Base-by-base conservation (phyloP, 2,329 filamentous ascomycete species). In the Ascochyta koolunga region DNA sequence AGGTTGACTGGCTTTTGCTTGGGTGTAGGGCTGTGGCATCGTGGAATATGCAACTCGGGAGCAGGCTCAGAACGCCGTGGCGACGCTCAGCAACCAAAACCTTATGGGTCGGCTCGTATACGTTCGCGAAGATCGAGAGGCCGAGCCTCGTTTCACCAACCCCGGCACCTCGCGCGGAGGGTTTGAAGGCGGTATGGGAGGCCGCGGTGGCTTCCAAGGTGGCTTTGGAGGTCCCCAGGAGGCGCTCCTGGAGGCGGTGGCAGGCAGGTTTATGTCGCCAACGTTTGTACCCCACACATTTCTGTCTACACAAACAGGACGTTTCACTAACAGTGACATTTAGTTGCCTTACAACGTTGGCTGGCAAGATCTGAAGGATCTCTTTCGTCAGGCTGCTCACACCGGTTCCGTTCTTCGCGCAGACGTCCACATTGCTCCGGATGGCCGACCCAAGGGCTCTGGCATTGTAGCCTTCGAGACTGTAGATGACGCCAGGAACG, bases 11-110 rank as follows among this genome's bases (percentile, higher is more conserved):
- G 90, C 88, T 89, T 72, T 90, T 90, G 88, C 88, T 86, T 80
- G 84, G 89, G 86, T 85, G 89, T 96, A 98, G 93, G 93, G 95
- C 92, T 99, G 93, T 93, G 95, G 95, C 83, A 99, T 99, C 91
- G 95, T 99, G 89, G 95, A 99, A 89, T 99, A 99, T 88, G 93
- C 93, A 78, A 97, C 93, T 72, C 91, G 93, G 87, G 95, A 99
- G 75, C 92, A 99, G 89, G 95, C 95, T 76, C 95, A 98, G 79
- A 89, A 91, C 78, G 95, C 95, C 74, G 95, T 99, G 81, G 89
- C 90, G 78, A 95, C 92, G 75, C 90, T 99, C 80, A 97, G 93
- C 86, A 99, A 99, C 82, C 93, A 97, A 80, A 97, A 96, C 77
- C 83, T 99, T 58, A 98, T 98, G 93, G 95, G 95, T 56, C 89